A percentile compares a stretch with the other conserved stretches of the same genome.
These are phyloP conservation scores for button mushroom (Agaricus bisporus) DNA, from an alignment of 768 basidiomycete genomes.

Conservation along the genomic window DNA sequence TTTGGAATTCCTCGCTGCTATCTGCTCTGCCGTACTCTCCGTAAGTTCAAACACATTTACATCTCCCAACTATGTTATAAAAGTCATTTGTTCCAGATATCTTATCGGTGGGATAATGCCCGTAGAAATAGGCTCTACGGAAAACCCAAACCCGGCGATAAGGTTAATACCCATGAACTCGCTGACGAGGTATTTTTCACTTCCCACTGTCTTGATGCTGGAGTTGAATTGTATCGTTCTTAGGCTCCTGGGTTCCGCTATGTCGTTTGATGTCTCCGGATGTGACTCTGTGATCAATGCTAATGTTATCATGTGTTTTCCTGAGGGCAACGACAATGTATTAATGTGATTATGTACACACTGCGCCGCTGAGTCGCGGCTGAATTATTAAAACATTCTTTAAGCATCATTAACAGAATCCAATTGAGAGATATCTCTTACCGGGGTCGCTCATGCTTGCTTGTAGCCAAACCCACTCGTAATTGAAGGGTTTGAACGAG, in stretches of 20 bases:
- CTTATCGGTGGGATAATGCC: constrained; percentile 58
- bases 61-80: background rate
- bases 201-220: background rate
- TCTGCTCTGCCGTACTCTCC: constrained; percentile 45
- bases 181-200: constrained; percentile 52
- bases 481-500: no score
- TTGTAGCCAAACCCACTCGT: no score
- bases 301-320: no score
- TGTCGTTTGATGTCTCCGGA: constrained; percentile 22
- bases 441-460: no score
- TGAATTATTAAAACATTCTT: no score
- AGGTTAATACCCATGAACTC: constrained; percentile 56
- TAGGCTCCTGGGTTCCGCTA: constrained; percentile 64
- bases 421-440: no score
- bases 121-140: constrained; percentile 50
- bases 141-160: constrained; percentile 35
- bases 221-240: background rate
- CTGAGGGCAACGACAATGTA: no score
- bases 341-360: no score
- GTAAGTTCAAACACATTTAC: constrained; percentile 25
- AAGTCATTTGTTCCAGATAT: constrained; percentile 34
- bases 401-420: no score
- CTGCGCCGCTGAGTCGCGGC: no score
- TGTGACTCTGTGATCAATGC: no score
- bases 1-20: constrained; percentile 49